Percentiles rank a stretch among this genome's conserved stretches.
These are phyloP conservation scores for Suhomyces bribrorum DNA, from an alignment of 1,139 yeast species.

Conservation along the genomic window DNA sequence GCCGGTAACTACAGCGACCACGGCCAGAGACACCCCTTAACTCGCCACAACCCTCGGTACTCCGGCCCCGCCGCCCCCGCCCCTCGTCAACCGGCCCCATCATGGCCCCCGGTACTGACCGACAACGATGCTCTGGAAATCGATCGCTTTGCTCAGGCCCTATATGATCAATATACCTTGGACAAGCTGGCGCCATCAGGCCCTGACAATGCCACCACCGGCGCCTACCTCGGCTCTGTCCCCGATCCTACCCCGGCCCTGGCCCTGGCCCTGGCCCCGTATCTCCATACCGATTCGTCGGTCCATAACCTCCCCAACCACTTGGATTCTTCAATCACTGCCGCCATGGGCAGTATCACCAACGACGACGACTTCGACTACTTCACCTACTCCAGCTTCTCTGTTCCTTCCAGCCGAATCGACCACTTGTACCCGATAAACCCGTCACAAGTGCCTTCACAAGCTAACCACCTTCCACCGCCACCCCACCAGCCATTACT, in stretches of 20 bases:
- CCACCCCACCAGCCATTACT: not conserved
- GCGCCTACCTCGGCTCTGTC: not conserved
- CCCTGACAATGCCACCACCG: not conserved
- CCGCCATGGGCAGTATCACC: conserved; percentile 6
- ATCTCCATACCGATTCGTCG: conserved; percentile 1
- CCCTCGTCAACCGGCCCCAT: not conserved
- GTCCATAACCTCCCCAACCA: not conserved
- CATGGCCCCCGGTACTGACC: conserved; percentile 2
- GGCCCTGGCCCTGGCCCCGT: not conserved
- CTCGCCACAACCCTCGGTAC: not conserved
- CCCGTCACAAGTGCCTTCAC: no score
- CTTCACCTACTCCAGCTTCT: conserved; percentile 14
- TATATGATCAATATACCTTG: conserved; percentile 9
- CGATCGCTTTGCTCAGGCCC: conserved; percentile 9
- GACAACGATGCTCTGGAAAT: conserved; percentile 7
- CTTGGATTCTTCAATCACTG: not conserved
- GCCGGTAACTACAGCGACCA: conserved; percentile 7
- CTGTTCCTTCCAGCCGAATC: conserved; percentile 15
- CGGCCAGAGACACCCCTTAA: conserved; percentile 2
- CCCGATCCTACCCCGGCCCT: not conserved
- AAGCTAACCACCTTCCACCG: not conserved
- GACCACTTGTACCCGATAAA: conserved; percentile 10
- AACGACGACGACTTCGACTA: conserved; percentile 12
- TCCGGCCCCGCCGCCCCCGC: conserved; percentile 1
- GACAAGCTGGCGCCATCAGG: not conserved